Evolutionary conservation across 108 stramenopile genomes (phyloP), one percentile per base, ranked within the genome.

Genomic region (Cafeteria roenbergensis): DNA sequence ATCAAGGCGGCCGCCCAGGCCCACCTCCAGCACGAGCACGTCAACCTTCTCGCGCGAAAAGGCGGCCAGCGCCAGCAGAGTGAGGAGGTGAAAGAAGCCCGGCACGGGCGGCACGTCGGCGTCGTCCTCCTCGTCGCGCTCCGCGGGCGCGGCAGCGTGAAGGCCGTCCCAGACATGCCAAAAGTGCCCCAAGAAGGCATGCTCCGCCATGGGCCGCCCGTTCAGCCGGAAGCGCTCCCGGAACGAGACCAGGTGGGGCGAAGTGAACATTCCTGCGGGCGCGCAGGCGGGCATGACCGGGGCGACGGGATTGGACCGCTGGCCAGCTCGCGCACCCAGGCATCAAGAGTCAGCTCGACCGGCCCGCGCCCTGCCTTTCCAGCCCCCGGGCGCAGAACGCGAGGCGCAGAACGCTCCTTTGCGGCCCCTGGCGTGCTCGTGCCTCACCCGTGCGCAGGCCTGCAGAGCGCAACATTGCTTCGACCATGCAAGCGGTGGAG

Each of bases 1-100:
- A 73, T 94, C 93, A 68, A 88, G 89, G n/a, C 91, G 69, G 25
- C 93, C 93, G 25, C 93, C 91, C 80, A 94, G 84, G 4, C 93
- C 93, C 9, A 92, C 91, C 68, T 94, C 93, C 38, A 92, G 68
- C 0, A 94, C 71, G 68, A 88, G 77, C 0, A 81, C 87, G 74
- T 92, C 90, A 17, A 90, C 65, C 0, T n/a, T 59, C 24, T 73
- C 67, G 17, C 54, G 28, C 17, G 69, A 64, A 34, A 76, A 87
- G 21, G 78, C 80, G 65, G 85, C 77, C 2, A 85, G 59, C 36
- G 82, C 84, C 78, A 92, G 79, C 29, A 90, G 73, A 0, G 89
- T 88, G n/a, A 90, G 66, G 85, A 90, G 85, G 8, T 88, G 88
- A 72, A 92, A 92, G 71, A 89, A 92, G 57, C 88, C 88, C 12